These are phyloP conservation scores for Kuraishia molischiana DNA, from an alignment of 805 yeast species.

Conservation along the genomic window DNA sequence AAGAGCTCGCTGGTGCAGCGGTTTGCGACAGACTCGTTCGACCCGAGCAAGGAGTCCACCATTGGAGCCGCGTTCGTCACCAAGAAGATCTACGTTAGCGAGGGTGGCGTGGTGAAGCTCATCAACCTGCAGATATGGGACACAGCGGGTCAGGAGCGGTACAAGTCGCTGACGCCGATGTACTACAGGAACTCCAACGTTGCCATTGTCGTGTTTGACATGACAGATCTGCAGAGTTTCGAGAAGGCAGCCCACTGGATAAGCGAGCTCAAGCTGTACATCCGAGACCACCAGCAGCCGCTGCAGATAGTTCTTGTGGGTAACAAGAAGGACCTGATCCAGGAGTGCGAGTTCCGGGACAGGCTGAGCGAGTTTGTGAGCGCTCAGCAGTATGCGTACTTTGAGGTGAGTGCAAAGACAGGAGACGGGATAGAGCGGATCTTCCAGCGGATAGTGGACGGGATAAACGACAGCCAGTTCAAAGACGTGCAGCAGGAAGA, in stretches of 20 bases:
- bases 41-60: conserved; percentile 76
- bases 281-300: conserved; percentile 14
- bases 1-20: conserved; percentile 73
- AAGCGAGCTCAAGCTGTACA: conserved; percentile 48
- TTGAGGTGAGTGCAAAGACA: conserved; percentile 58
- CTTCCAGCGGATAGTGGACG: conserved; percentile 23
- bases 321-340: conserved; percentile 64
- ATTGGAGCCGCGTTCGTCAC: conserved; percentile 98
- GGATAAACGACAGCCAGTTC: conserved; percentile 17
- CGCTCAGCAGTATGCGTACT: conserved; percentile 12
- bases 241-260: conserved; percentile 82
- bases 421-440: conserved; percentile 49
- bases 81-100: conserved; percentile 45
- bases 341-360: conserved; percentile 11
- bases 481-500: conserved; percentile 12
- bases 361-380: conserved; percentile 14
- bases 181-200: conserved; percentile 73
- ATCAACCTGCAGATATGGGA: conserved; percentile 75
- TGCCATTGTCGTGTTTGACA: conserved; percentile 84
- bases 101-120: conserved; percentile 11
- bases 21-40: conserved; percentile 64
- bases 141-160: conserved; percentile 93
- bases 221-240: conserved; percentile 45
- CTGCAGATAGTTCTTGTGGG: conserved; percentile 54
- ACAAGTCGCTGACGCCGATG: conserved; percentile 76